Conservation (phyloP, 805 yeast genomes). For the Sugiyamaella floridensis region DNA sequence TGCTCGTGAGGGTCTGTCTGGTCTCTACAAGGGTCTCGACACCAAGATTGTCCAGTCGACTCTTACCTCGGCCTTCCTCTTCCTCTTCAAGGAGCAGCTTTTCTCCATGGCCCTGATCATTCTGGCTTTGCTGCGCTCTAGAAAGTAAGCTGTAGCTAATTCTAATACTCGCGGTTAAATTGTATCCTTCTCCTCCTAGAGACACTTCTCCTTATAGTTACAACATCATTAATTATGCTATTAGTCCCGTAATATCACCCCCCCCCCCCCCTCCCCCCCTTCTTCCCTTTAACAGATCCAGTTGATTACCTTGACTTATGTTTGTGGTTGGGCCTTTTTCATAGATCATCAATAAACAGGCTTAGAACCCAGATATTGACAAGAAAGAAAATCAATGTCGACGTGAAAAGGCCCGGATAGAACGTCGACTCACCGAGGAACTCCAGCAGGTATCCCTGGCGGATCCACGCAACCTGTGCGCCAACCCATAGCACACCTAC, state of each 20-base stretch:
- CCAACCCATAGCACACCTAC: slow-evolving; percentile 54
- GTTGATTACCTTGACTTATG: too few relatives aligned
- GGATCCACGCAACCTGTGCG: slow-evolving; percentile 73
- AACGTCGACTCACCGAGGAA: slow-evolving; percentile 67
- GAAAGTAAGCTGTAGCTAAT: not conserved
- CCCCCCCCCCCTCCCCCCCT: too few relatives aligned
- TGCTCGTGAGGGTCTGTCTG: slow-evolving; percentile 62
- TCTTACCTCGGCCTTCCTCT: slow-evolving; percentile 80
- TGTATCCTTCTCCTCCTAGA: too few relatives aligned
- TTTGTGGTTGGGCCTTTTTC: not conserved
- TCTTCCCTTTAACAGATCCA: not conserved
- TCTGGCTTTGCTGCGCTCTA: slow-evolving; percentile 37
- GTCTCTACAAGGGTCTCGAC: slow-evolving; percentile 74
- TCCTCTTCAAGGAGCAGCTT: slow-evolving; percentile 84
- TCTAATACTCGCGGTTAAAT: not conserved
- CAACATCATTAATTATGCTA: too few relatives aligned
- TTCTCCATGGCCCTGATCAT: slow-evolving; percentile 51
- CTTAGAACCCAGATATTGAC: slow-evolving; percentile 57
- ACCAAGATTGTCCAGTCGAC: slow-evolving; percentile 80
- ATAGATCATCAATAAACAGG: slow-evolving; percentile 43
- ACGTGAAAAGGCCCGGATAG: slow-evolving; percentile 48
- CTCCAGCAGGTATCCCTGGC: slow-evolving; percentile 70
- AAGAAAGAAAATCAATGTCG: slow-evolving; percentile 53
- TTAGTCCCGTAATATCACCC: too few relatives aligned
- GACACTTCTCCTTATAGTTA: too few relatives aligned